Evolutionary conservation across 192 early-diverging fungal species (phyloP).

Genomic region (Cladochytrium replicatum): DNA sequence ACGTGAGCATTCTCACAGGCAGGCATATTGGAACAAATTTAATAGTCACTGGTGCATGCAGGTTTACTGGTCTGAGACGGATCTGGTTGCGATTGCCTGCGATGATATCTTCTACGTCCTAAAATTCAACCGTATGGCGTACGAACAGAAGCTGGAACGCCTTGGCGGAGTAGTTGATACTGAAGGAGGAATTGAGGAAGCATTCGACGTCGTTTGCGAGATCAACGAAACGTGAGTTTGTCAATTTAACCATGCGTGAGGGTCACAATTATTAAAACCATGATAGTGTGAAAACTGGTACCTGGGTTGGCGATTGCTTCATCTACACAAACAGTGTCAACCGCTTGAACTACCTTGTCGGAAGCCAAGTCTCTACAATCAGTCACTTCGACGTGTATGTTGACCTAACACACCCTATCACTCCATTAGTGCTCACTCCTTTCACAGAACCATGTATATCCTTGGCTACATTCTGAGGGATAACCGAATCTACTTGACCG

Average conservation of each 20-base stretch:
- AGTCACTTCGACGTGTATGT: slow-evolving; percentile 88
- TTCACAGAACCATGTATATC: slow-evolving; percentile 66
- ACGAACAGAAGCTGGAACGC: slow-evolving; percentile 59
- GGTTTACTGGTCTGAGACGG: slow-evolving; percentile 93
- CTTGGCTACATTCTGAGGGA: slow-evolving; percentile 90
- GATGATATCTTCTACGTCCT: slow-evolving; percentile 93
- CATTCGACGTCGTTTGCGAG: slow-evolving; percentile 89
- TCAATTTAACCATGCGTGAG: too few relatives aligned
- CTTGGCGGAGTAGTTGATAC: slow-evolving; percentile 51
- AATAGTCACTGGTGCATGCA: slow-evolving; percentile 13
- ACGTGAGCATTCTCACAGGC: too few relatives aligned
- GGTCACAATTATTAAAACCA: too few relatives aligned
- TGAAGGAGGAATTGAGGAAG: slow-evolving; percentile 95
- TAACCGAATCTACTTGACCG: slow-evolving; percentile 87
- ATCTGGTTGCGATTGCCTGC: slow-evolving; percentile 83
- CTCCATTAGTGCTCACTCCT: neutral
- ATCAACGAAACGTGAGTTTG: slow-evolving; percentile 70
- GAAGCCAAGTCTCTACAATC: slow-evolving; percentile 88
- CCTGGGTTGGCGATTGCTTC: slow-evolving; percentile 99
- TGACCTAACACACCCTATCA: neutral
- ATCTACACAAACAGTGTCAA: slow-evolving; percentile 89
- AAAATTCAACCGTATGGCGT: slow-evolving; percentile 79
- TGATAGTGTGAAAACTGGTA: slow-evolving; percentile 82
- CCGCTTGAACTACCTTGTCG: slow-evolving; percentile 93
- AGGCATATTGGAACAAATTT: too few relatives aligned